Conservation (phyloP, 1,284 basidiomycete genomes). For the Ustilago trichophora region DNA sequence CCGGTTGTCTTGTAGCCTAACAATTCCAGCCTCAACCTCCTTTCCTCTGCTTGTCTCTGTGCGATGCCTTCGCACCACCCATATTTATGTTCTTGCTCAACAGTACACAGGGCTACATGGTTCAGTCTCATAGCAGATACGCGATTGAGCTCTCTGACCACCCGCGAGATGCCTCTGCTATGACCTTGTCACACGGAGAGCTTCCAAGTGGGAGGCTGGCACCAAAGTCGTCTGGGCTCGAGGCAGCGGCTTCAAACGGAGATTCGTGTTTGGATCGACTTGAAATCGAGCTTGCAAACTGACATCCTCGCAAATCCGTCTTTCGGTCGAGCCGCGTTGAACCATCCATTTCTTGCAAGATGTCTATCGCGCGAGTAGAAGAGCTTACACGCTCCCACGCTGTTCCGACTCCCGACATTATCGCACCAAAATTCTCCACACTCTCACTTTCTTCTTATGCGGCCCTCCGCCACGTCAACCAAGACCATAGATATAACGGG, state of each 20-base stretch:
- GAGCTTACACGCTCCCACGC: rapidly evolving
- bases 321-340: neutral
- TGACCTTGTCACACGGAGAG: too few species aligned
- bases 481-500: too few species aligned
- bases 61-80: too few species aligned
- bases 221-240: too few species aligned
- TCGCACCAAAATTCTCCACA: constrained; percentile 19
- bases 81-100: too few species aligned
- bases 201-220: too few species aligned
- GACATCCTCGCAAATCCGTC: constrained; percentile 29
- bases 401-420: constrained; percentile 8
- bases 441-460: constrained; percentile 12
- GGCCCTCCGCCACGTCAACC: neutral
- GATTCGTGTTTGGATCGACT: neutral
- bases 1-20: neutral
- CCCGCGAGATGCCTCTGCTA: too few species aligned
- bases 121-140: too few species aligned
- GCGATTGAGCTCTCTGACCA: too few species aligned
- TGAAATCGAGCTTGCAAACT: neutral
- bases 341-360: neutral
- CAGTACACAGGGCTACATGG: too few species aligned
- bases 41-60: too few species aligned
- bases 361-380: neutral
- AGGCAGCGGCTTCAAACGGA: constrained; percentile 38
- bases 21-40: neutral